These are phyloP conservation scores for Aspergillus sp. DNA, from an alignment of 2,329 filamentous ascomycete species.

Conservation along the genomic window DNA sequence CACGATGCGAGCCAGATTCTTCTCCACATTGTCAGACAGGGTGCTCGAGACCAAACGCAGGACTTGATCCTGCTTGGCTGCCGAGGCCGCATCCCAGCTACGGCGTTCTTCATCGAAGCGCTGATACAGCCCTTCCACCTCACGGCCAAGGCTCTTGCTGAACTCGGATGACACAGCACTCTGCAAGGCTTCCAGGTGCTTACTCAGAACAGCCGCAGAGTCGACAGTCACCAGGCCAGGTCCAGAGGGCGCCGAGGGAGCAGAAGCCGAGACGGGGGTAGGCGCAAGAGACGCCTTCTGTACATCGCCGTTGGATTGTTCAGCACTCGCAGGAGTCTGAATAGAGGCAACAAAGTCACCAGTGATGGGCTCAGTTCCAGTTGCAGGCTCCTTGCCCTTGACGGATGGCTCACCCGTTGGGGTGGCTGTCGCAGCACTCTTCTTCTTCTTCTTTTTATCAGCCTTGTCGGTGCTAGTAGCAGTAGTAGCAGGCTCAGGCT, in stretches of 20 bases:
- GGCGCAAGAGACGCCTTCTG: conserved; percentile 12
- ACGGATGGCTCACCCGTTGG: conserved; percentile 37
- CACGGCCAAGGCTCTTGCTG: conserved; percentile 48
- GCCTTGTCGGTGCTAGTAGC: conserved; percentile 54
- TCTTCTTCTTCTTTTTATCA: conserved; percentile 74
- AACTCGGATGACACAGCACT: conserved; percentile 52
- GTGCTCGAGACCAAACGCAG: conserved; percentile 69
- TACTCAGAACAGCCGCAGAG: conserved; percentile 62
- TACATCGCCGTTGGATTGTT: conserved; percentile 17
- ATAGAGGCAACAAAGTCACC: conserved; percentile 8
- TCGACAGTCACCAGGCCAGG: conserved; percentile 25
- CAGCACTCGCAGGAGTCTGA: conserved; percentile 1
- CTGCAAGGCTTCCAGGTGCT: conserved; percentile 61
- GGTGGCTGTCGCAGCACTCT: conserved; percentile 37
- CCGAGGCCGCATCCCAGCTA: conserved; percentile 62
- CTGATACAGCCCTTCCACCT: conserved; percentile 59
- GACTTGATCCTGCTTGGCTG: conserved; percentile 69
- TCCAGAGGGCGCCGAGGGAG: conserved; percentile 1
- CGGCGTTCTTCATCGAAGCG: conserved; percentile 70
- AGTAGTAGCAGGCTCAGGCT: conserved; percentile 26
- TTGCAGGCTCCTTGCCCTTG: conserved; percentile 46
- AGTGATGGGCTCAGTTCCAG: conserved; percentile 18
- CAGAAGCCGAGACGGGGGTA: conserved; percentile 1
- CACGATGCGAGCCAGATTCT: conserved; percentile 75
- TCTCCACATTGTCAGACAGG: conserved; percentile 70